Conservation (phyloP, 2,329 filamentous ascomycete genomes). For the Trichoderma simmonsii region DNA sequence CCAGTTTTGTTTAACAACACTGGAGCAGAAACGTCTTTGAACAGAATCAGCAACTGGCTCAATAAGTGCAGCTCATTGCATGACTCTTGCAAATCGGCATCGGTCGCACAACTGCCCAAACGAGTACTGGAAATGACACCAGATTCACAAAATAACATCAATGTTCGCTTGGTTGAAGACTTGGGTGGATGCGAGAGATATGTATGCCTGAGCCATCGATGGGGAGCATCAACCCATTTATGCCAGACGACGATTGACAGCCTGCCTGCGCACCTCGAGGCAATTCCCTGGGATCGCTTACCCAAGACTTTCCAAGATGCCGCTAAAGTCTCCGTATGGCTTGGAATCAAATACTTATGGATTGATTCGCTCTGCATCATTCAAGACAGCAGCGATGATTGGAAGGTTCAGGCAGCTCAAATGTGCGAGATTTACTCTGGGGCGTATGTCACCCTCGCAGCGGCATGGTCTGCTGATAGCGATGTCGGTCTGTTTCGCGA, state of each 20-base stretch:
- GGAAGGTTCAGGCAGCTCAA: constrained; percentile 20
- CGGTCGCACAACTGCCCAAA: not conserved
- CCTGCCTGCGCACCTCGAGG: not conserved
- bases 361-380: constrained; percentile 30
- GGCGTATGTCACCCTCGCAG: constrained; percentile 17
- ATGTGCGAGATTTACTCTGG: constrained; percentile 23
- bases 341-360: constrained; percentile 25
- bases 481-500: not conserved
- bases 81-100: not conserved
- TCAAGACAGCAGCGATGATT: constrained; percentile 24
- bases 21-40: not conserved
- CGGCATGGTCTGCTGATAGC: constrained; percentile 5
- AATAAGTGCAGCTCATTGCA: not conserved
- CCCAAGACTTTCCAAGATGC: constrained; percentile 11
- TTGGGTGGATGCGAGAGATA: constrained; percentile 15
- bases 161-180: constrained; percentile 2
- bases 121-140: not conserved
- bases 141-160: not conserved
- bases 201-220: constrained; percentile 16
- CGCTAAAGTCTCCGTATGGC: not conserved
- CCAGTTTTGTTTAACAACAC: not conserved
- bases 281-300: constrained; percentile 11
- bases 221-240: constrained; percentile 13
- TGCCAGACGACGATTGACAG: constrained; percentile 5
- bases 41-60: constrained; percentile 1